A percentile compares a stretch with the other conserved stretches of the same genome.
Conservation (phyloP, 345 rosid species). For the Eucalyptus victrix region DNA sequence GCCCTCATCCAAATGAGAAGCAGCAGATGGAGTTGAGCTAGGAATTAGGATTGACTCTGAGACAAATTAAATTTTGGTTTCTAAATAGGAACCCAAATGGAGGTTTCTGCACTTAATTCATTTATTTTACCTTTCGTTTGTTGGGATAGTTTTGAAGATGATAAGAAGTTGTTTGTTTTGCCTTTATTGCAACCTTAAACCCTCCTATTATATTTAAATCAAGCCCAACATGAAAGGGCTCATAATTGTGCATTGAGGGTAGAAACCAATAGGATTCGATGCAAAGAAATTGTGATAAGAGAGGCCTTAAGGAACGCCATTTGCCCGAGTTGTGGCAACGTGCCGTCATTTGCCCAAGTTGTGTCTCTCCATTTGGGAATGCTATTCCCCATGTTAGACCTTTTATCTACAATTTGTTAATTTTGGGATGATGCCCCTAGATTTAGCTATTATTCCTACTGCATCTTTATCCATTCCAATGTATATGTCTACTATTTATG, state of each 20-base stretch:
- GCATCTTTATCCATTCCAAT: fast-evolving
- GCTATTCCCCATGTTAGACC: too few relatives aligned
- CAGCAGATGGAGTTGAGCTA: constrained; percentile 60
- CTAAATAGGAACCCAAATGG: constrained; percentile 96
- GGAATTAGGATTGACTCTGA: constrained; percentile 73
- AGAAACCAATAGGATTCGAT: constrained; percentile 73
- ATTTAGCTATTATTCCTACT: fast-evolving
- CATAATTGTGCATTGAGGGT: constrained; percentile 63
- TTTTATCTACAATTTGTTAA: too few relatives aligned
- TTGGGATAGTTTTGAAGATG: neutral
- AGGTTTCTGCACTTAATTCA: constrained; percentile 18
- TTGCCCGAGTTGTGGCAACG: constrained; percentile 86
- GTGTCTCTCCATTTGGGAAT: too few relatives aligned
- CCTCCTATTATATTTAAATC: neutral
- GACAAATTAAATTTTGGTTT: constrained; percentile 99
- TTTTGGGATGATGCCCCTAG: too few relatives aligned
- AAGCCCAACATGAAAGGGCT: constrained; percentile 86
- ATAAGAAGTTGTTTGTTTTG: neutral
- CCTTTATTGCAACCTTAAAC: neutral
- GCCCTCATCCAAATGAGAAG: constrained; percentile 96
- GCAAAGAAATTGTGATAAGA: constrained; percentile 85
- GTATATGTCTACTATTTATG: too few relatives aligned
- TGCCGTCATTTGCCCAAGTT: constrained; percentile 10
- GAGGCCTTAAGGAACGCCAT: constrained; percentile 85
- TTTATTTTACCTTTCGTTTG: neutral